A percentile compares a stretch with the other conserved stretches of the same genome.
These are phyloP conservation scores for Solanum neorickii DNA, from an alignment of 257 asterid genomes.

Conservation along the genomic window DNA sequence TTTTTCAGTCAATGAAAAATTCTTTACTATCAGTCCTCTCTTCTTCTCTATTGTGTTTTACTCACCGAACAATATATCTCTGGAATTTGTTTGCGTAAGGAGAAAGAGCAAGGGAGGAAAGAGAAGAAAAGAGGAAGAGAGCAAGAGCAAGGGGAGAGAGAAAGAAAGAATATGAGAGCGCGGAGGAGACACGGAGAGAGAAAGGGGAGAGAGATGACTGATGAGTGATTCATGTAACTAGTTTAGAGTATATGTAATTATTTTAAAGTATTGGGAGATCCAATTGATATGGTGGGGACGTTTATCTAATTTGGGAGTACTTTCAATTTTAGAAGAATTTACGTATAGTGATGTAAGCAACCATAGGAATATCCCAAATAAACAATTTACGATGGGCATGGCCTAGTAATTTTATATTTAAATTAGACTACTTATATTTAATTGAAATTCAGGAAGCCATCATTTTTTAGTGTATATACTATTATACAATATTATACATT, in stretches of 20 bases:
- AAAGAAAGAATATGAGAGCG: background rate
- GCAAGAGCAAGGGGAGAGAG: no score
- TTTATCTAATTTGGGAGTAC: background rate
- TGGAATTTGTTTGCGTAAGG: background rate
- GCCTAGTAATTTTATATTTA: background rate
- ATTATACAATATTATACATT: no score
- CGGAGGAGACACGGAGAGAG: background rate
- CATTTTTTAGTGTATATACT: background rate
- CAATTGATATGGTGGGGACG: background rate
- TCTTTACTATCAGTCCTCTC: no score
- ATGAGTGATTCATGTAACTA: background rate
- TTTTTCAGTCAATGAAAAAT: no score
- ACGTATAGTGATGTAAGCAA: background rate
- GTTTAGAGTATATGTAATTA: background rate
- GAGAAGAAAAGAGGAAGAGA: background rate
- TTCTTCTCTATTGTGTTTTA: background rate
- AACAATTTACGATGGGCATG: background rate
- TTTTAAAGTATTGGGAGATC: background rate
- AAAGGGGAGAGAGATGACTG: no score
- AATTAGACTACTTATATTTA: no score
- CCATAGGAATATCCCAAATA: background rate
- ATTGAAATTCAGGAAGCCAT: background rate
- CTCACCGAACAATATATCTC: no score
- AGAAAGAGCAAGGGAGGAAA: background rate
- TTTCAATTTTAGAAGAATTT: background rate